A percentile compares a stretch with the other conserved stretches of the same genome.
Conservation (phyloP, 345 rosid genomes). For the Limnanthes douglasii region DNA sequence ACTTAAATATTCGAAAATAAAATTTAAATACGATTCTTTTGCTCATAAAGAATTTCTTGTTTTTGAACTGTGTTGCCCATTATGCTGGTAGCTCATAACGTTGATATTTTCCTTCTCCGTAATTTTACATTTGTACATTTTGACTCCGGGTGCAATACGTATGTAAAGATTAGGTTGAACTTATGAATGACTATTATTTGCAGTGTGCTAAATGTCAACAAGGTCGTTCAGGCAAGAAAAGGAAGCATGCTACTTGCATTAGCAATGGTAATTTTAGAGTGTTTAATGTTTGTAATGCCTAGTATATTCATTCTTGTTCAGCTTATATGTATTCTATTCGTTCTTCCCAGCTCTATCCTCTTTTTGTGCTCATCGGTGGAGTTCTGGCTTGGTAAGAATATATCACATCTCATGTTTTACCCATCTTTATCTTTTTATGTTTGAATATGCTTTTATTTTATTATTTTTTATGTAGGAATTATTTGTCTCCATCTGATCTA, state of each 20-base stretch:
- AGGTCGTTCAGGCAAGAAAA: constrained; percentile 70
- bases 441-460: not conserved
- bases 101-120: no score
- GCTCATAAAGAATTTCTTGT: no score
- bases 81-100: no score
- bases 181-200: constrained; percentile 9
- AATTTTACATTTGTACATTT: not conserved
- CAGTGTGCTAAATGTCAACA: constrained; percentile 62
- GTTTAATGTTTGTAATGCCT: not conserved
- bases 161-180: constrained; percentile 6
- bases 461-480: constrained; percentile 9
- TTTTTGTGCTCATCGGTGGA: constrained; percentile 57
- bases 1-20: no score
- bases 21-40: no score
- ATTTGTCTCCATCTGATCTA: constrained; percentile 61
- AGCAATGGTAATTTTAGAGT: constrained; percentile 53
- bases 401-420: constrained; percentile 4
- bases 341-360: constrained; percentile 66
- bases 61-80: no score
- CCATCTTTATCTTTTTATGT: not conserved
- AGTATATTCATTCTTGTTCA: constrained; percentile 5
- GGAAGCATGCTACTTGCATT: constrained; percentile 81
- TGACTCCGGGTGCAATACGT: not conserved
- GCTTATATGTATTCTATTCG: constrained; percentile 5
- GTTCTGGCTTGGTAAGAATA: constrained; percentile 75